Evolutionary conservation across 768 basidiomycete genomes (phyloP).

Genomic region (Serendipita sp.): DNA sequence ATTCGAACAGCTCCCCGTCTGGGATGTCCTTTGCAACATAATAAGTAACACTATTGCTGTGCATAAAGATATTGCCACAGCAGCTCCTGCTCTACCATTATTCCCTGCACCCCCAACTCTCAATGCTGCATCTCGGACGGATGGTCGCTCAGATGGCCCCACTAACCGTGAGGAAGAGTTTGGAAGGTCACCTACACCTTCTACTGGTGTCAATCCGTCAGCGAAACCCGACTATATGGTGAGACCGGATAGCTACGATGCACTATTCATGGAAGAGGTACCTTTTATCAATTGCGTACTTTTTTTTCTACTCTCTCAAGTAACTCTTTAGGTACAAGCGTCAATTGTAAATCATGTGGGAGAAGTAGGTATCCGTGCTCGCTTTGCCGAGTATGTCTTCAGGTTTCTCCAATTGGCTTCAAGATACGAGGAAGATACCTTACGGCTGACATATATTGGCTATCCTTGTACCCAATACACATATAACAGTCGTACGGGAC

Average conservation of each 20-base stretch:
- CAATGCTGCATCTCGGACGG: neutral
- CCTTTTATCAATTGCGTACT: conserved; percentile 11
- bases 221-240: conserved; percentile 27
- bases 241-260: conserved; percentile 36
- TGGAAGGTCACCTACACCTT: conserved; percentile 27
- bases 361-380: conserved; percentile 69
- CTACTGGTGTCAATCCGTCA: conserved; percentile 11
- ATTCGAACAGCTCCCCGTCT: conserved; percentile 70
- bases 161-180: conserved; percentile 45
- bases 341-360: conserved; percentile 89
- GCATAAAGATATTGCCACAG: conserved; percentile 59
- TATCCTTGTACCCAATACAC: conserved; percentile 42
- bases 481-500: conserved; percentile 23
- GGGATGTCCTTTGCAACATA: conserved; percentile 92
- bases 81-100: conserved; percentile 17
- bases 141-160: neutral
- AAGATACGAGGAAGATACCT: conserved; percentile 72
- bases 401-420: conserved; percentile 84
- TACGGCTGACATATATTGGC: conserved; percentile 60
- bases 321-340: conserved; percentile 43
- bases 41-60: conserved; percentile 75
- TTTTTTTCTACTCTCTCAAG: neutral
- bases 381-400: conserved; percentile 76
- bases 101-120: conserved; percentile 30
- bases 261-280: conserved; percentile 85